Conservation (phyloP, 2,329 filamentous ascomycete genomes). For the Alternaria conjuncta region DNA sequence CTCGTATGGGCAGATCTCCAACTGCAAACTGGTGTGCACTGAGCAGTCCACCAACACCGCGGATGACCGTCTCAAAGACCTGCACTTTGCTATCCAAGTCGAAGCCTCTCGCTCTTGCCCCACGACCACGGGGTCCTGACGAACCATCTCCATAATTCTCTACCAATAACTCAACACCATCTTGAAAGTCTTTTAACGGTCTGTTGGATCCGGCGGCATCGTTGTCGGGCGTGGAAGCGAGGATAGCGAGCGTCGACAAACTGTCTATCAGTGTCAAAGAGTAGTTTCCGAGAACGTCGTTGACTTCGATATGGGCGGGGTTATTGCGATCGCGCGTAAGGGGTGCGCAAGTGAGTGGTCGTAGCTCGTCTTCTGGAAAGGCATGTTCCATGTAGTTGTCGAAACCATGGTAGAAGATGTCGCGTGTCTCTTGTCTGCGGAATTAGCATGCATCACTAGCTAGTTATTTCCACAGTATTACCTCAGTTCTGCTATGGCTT, state of each 20-base stretch:
- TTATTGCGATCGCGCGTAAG: slow-evolving; percentile 83
- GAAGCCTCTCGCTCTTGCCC: slow-evolving; percentile 78
- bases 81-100: slow-evolving; percentile 98
- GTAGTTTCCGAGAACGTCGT: slow-evolving; percentile 97
- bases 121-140: slow-evolving; percentile 69
- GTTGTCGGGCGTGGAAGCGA: slow-evolving; percentile 73
- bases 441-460: slow-evolving; percentile 11
- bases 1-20: slow-evolving; percentile 84
- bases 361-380: slow-evolving; percentile 95
- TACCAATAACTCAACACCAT: slow-evolving; percentile 77
- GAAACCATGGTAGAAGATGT: slow-evolving; percentile 97
- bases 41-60: slow-evolving; percentile 86
- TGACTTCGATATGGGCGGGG: slow-evolving; percentile 81
- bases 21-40: slow-evolving; percentile 94
- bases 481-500: slow-evolving; percentile 48
- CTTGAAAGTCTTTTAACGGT: slow-evolving; percentile 69
- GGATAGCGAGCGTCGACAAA: slow-evolving; percentile 88
- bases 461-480: too few species aligned
- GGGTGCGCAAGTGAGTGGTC: slow-evolving; percentile 82
- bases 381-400: slow-evolving; percentile 93
- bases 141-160: slow-evolving; percentile 86
- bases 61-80: slow-evolving; percentile 97
- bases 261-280: slow-evolving; percentile 95
- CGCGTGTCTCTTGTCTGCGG: slow-evolving; percentile 55
- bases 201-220: slow-evolving; percentile 62